Percentiles rank a stretch among this genome's conserved stretches.
Conservation (phyloP, 352 stramenopile genomes). For the Pythium dissotocum region DNA sequence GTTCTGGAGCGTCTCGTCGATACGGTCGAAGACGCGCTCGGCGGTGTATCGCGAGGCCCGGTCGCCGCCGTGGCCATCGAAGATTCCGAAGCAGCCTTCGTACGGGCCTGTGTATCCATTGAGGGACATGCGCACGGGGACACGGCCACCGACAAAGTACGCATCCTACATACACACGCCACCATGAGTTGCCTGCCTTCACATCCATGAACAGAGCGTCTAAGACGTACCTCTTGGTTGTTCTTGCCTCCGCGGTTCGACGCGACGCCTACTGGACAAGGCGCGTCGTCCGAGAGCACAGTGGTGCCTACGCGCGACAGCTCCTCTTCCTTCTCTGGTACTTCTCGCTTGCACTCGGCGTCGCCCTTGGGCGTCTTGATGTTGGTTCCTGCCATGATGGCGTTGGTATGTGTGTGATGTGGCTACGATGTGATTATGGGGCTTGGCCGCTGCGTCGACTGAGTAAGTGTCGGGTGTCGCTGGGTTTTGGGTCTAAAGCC, state of each 20-base stretch:
- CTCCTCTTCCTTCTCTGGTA: slow-evolving; percentile 21
- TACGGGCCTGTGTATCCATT: slow-evolving; percentile 70
- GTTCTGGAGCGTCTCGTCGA: slow-evolving; percentile 44
- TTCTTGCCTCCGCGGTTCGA: slow-evolving; percentile 72
- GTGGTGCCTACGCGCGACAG: slow-evolving; percentile 30
- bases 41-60: slow-evolving; percentile 77
- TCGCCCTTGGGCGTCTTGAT: slow-evolving; percentile 16
- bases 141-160: slow-evolving; percentile 78
- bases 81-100: slow-evolving; percentile 78
- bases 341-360: slow-evolving; percentile 6
- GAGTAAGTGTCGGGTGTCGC: background rate
- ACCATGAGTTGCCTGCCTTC: background rate
- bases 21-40: slow-evolving; percentile 69
- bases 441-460: slow-evolving; percentile 12
- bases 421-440: background rate
- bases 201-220: background rate
- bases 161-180: slow-evolving; percentile 51
- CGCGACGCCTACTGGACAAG: slow-evolving; percentile 62
- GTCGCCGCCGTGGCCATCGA: slow-evolving; percentile 81
- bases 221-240: slow-evolving; percentile 64
- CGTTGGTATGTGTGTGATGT: background rate
- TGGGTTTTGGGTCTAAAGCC: background rate
- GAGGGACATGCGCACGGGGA: slow-evolving; percentile 60
- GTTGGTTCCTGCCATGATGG: slow-evolving; percentile 9
- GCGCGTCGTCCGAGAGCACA: slow-evolving; percentile 49